phyloP scores from a whole-genome alignment of 352 stramenopile species.

The Globisporangium ultimum region DNA sequence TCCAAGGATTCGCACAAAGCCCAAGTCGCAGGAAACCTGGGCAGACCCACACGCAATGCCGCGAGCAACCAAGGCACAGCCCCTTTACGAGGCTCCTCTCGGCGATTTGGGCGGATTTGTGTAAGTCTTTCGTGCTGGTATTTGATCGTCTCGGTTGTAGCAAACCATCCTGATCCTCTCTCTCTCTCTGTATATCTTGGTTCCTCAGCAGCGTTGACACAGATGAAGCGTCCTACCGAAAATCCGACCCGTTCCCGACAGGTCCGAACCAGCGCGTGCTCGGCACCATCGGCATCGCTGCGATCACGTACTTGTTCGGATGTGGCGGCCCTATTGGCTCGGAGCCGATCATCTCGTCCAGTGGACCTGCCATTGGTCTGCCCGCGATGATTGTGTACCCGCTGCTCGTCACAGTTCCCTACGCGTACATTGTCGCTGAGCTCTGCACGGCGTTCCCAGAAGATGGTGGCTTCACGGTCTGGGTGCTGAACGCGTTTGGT shows the following conservation, averaged over 20 bases:
- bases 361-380: constrained; percentile 49
- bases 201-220: not conserved
- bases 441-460: constrained; percentile 83
- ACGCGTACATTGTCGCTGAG: constrained; percentile 86
- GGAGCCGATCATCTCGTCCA: constrained; percentile 20
- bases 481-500: constrained; percentile 86
- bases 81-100: no score
- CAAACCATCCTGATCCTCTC: not conserved
- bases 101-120: no score
- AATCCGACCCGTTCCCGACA: constrained; percentile 1
- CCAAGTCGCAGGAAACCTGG: no score
- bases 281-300: constrained; percentile 13
- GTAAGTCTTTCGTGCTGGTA: no score
- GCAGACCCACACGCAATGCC: no score
- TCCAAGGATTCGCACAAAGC: no score
- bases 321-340: constrained; percentile 16
- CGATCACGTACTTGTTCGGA: constrained; percentile 24
- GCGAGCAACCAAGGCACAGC: no score
- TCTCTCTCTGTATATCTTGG: not conserved
- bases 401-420: constrained; percentile 78
- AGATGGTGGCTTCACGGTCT: constrained; percentile 65
- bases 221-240: not conserved
- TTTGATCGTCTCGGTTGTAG: no score
- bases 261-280: constrained; percentile 13
- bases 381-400: constrained; percentile 72